A percentile compares a stretch with the other conserved stretches of the same genome.
phyloP scores from a whole-genome alignment of 2,329 filamentous ascomycete species.

The Pestalotiopsis sp. region DNA sequence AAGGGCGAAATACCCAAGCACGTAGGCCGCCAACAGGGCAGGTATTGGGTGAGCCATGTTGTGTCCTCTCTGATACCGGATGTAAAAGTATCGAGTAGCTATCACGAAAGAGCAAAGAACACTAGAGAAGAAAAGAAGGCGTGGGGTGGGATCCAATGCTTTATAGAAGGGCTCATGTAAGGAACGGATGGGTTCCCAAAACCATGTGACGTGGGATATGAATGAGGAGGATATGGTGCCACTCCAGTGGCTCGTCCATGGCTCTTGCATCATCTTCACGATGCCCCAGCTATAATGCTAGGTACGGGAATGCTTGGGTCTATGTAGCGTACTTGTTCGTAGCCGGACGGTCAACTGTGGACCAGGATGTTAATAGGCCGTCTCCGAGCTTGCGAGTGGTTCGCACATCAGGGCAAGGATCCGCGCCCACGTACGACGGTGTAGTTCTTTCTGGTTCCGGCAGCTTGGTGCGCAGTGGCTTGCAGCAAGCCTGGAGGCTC shows the following conservation, averaged over 20 bases:
- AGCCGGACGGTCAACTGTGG: neutral
- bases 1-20: constrained; percentile 10
- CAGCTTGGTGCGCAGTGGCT: constrained; percentile 1
- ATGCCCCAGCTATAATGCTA: neutral
- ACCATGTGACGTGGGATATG: neutral
- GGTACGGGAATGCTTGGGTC: neutral
- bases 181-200: neutral
- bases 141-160: constrained; percentile 3
- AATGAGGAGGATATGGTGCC: neutral
- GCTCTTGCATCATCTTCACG: neutral
- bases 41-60: constrained; percentile 12
- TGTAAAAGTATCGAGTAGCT: constrained; percentile 5
- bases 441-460: constrained; percentile 5
- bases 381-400: neutral
- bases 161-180: constrained; percentile 7
- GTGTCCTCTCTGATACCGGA: neutral
- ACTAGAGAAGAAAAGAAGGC: constrained; percentile 1
- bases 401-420: constrained; percentile 4
- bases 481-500: constrained; percentile 7
- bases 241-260: neutral
- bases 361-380: neutral
- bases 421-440: neutral
- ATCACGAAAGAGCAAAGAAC: constrained; percentile 4
- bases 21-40: constrained; percentile 8
- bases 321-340: neutral